phyloP scores from a whole-genome alignment of 148 eudicot genomes.

The Chenopodium formosanum region DNA sequence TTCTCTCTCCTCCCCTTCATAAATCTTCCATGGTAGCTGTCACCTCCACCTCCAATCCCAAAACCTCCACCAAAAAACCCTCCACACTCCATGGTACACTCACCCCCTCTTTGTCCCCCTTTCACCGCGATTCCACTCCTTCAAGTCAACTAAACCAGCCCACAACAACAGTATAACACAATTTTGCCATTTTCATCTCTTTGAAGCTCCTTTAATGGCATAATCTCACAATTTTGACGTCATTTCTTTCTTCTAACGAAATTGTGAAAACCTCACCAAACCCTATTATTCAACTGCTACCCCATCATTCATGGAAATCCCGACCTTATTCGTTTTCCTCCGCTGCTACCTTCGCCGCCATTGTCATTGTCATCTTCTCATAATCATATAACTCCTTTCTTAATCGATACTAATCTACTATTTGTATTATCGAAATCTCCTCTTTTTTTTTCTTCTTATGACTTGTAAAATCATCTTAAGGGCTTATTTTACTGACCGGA shows the following conservation, averaged over 20 bases:
- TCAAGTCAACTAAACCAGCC: too few species aligned
- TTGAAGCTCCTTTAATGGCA: not conserved
- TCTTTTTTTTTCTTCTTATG: conserved; percentile 27
- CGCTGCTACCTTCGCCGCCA: conserved; percentile 1
- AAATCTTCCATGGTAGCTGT: too few species aligned
- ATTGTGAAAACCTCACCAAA: not conserved
- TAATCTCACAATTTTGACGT: not conserved
- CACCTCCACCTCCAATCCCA: too few species aligned
- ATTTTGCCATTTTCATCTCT: not conserved
- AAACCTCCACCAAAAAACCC: too few species aligned
- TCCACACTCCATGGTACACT: too few species aligned
- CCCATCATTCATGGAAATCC: not conserved
- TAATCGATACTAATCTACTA: conserved; percentile 22
- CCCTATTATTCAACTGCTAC: not conserved
- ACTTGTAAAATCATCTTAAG: conserved; percentile 33
- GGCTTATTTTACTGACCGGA: conserved; percentile 23
- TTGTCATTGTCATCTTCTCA: conserved; percentile 5
- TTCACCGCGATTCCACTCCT: too few species aligned
- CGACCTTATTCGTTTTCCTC: not conserved
- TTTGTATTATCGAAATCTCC: conserved; percentile 40
- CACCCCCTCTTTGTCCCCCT: too few species aligned
- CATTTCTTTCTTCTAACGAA: not conserved
- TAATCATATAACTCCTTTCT: conserved; percentile 22
- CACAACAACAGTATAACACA: not conserved
- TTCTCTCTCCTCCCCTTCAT: too few species aligned